These are phyloP conservation scores for Perkinsus chesapeaki DNA, from an alignment of 169 alveolate genomes.

Conservation along the genomic window DNA sequence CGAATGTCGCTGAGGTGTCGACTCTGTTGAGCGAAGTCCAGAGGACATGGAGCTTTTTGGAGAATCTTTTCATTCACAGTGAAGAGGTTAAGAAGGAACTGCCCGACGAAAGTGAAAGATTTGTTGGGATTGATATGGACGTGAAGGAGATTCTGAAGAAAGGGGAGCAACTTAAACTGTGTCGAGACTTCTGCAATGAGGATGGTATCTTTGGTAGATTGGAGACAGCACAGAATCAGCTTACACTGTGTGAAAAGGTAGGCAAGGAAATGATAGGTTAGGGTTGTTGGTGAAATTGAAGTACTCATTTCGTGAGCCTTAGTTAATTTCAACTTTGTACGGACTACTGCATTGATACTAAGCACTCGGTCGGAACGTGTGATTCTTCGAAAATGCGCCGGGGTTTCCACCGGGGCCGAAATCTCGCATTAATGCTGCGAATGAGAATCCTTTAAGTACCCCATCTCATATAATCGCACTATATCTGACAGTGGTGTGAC, in stretches of 20 bases:
- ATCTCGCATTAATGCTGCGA: too few species aligned
- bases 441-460: too few species aligned
- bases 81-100: slow-evolving; percentile 94
- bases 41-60: slow-evolving; percentile 91
- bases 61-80: slow-evolving; percentile 86
- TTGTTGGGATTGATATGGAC: slow-evolving; percentile 83
- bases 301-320: too few species aligned
- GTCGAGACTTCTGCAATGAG: slow-evolving; percentile 76
- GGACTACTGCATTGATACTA: too few species aligned
- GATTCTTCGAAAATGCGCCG: too few species aligned
- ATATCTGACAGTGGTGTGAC: too few species aligned
- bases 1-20: slow-evolving; percentile 82
- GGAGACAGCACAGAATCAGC: slow-evolving; percentile 73
- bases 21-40: slow-evolving; percentile 84
- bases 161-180: slow-evolving; percentile 60
- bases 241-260: slow-evolving; percentile 81
- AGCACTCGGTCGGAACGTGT: too few species aligned
- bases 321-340: too few species aligned
- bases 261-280: not conserved
- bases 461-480: too few species aligned
- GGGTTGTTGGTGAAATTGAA: too few species aligned
- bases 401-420: too few species aligned
- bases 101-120: slow-evolving; percentile 86
- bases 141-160: slow-evolving; percentile 76
- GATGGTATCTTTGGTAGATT: slow-evolving; percentile 62